Conservation (phyloP, 2,329 filamentous ascomycete genomes). For the Mycosphaerelloides madeirae region DNA sequence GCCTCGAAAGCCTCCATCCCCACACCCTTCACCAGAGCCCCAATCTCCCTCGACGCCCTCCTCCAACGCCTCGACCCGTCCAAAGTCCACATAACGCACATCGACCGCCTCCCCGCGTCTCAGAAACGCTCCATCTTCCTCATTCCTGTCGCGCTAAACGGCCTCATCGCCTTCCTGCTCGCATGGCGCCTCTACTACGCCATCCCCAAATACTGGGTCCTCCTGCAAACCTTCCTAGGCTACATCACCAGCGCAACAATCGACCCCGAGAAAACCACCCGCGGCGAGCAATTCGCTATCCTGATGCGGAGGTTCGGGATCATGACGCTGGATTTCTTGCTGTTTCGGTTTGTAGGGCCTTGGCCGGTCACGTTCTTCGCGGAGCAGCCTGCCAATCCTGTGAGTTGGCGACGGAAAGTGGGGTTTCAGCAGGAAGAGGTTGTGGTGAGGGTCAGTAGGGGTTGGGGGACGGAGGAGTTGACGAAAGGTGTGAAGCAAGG, state of each 20-base stretch:
- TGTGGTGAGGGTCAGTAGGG: constrained; percentile 70
- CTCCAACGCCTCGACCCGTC: constrained; percentile 60
- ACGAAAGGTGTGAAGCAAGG: constrained; percentile 51
- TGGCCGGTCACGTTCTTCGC: constrained; percentile 53
- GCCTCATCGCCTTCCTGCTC: constrained; percentile 61
- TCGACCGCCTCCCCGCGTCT: constrained; percentile 64
- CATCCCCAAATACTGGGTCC: constrained; percentile 65
- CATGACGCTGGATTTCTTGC: constrained; percentile 68
- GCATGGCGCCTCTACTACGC: constrained; percentile 64
- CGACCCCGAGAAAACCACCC: constrained; percentile 53
- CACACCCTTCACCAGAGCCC: constrained; percentile 62
- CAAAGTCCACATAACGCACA: constrained; percentile 78
- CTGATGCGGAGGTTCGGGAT: constrained; percentile 57
- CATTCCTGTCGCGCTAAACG: constrained; percentile 73
- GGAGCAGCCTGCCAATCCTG: constrained; percentile 60
- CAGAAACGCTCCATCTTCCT: constrained; percentile 81
- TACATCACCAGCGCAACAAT: constrained; percentile 63
- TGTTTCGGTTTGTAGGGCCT: constrained; percentile 41
- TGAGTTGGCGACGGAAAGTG: constrained; percentile 66
- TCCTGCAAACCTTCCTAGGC: constrained; percentile 62
- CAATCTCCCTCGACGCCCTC: constrained; percentile 61
- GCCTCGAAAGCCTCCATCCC: constrained; percentile 15
- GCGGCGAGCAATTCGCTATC: constrained; percentile 53
- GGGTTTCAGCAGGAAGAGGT: constrained; percentile 79
- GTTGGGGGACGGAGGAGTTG: constrained; percentile 62